Evolutionary conservation across 805 yeast species (phyloP).

Genomic region (Diddensiella transvaalensis): DNA sequence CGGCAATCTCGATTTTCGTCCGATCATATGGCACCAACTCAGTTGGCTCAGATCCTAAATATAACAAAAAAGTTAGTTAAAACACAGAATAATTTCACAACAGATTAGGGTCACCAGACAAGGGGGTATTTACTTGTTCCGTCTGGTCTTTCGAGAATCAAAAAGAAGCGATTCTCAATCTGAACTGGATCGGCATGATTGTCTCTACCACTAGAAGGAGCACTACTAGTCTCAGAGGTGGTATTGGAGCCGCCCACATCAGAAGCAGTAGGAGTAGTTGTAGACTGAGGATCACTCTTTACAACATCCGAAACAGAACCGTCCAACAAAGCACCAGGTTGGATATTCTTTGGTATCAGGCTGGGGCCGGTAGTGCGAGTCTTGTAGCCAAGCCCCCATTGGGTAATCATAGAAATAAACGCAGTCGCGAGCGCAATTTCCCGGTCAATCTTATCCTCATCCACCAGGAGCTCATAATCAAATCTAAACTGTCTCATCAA

Average conservation of each 20-base stretch:
- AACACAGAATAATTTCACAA: no score
- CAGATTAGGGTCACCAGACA: background rate
- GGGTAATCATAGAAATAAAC: slow-evolving; percentile 60
- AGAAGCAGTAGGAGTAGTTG: background rate
- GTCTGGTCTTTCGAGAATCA: slow-evolving; percentile 10
- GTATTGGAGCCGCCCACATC: no score
- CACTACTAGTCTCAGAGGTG: no score
- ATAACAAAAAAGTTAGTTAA: background rate
- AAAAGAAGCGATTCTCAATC: slow-evolving; percentile 13
- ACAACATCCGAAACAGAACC: background rate
- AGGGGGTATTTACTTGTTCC: slow-evolving; percentile 4
- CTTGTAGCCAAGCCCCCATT: slow-evolving; percentile 57
- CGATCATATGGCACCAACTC: background rate
- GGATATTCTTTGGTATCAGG: slow-evolving; percentile 22
- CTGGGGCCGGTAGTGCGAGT: slow-evolving; percentile 57
- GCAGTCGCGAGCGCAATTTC: slow-evolving; percentile 58
- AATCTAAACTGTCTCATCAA: slow-evolving; percentile 56
- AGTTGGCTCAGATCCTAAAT: slow-evolving; percentile 2
- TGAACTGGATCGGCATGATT: background rate
- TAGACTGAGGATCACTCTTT: background rate
- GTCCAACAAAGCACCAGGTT: background rate
- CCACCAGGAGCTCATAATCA: slow-evolving; percentile 56
- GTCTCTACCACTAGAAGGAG: no score
- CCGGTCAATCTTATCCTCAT: slow-evolving; percentile 44
- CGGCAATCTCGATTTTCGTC: background rate